These are phyloP conservation scores for Penicillium sp. DNA, from an alignment of 2,329 filamentous ascomycete genomes.

Conservation along the genomic window DNA sequence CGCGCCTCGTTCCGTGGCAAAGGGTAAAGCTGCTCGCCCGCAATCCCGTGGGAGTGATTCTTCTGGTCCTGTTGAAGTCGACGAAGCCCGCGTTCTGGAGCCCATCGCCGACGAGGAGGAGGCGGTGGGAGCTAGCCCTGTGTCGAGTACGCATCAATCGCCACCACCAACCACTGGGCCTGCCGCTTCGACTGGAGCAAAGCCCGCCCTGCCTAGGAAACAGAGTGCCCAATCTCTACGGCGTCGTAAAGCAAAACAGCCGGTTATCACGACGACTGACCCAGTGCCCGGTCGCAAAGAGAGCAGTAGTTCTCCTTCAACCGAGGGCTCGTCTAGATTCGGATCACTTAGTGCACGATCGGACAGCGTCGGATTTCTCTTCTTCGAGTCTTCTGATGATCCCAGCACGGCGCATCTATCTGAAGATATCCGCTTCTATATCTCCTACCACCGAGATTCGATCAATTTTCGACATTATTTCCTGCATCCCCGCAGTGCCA, in stretches of 20 bases:
- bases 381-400: slow-evolving; percentile 29
- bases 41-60: slow-evolving; percentile 55
- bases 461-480: slow-evolving; percentile 85
- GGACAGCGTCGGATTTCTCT: slow-evolving; percentile 35
- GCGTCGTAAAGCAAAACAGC: slow-evolving; percentile 34
- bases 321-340: slow-evolving; percentile 50
- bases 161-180: slow-evolving; percentile 28
- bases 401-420: slow-evolving; percentile 45
- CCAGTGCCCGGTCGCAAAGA: slow-evolving; percentile 48
- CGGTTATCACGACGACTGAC: slow-evolving; percentile 28
- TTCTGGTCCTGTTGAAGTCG: slow-evolving; percentile 53
- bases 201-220: slow-evolving; percentile 30
- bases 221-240: slow-evolving; percentile 37
- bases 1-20: slow-evolving; percentile 47
- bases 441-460: slow-evolving; percentile 77
- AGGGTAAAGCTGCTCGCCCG: slow-evolving; percentile 44
- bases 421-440: slow-evolving; percentile 75
- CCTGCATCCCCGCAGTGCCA: slow-evolving; percentile 69
- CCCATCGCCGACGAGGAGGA: slow-evolving; percentile 52
- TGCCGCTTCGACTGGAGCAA: slow-evolving; percentile 27
- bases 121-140: slow-evolving; percentile 31
- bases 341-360: slow-evolving; percentile 42
- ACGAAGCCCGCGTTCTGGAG: slow-evolving; percentile 45
- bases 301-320: slow-evolving; percentile 58
- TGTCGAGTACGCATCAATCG: slow-evolving; percentile 29